Evolutionary conservation across 2,329 filamentous ascomycete species (phyloP), one percentile per base, ranked within the genome.

Genomic region (Pseudocercospora macadamiae): DNA sequence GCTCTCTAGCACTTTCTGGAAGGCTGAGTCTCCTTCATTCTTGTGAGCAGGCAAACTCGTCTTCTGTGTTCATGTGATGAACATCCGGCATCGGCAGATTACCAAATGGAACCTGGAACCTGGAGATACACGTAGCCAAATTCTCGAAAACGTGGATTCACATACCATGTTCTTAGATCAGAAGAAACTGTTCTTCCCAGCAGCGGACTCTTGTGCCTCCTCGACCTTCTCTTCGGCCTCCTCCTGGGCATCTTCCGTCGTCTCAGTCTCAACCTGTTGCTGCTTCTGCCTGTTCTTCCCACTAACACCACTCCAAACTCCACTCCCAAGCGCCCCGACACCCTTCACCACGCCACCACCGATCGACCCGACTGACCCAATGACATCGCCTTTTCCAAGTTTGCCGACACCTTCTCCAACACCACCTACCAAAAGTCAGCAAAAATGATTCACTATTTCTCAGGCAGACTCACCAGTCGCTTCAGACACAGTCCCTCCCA

Each of bases 401-500:
- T 78, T 78, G 2, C 73, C 74, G 4, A 80, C 75, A 1, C 77
- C 77, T n/a, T 77, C 75, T 3, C 77, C 78, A 2, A 80, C 49
- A 2, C 78, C 78, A 3, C 73, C 42, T 47, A 9, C 8, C 10
- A 28, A 4, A 5, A 2, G 12, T 47, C 5, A n/a, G n/a, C n/a
- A n/a, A n/a, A n/a, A n/a, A n/a, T n/a, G n/a, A n/a, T n/a, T n/a
- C n/a, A n/a, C n/a, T n/a, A n/a, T n/a, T n/a, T n/a, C n/a, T n/a
- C n/a, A n/a, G n/a, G n/a, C n/a, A n/a, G n/a, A n/a, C 4, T 47
- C 23, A 47, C 42, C 69, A 10, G 59, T 64, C 9, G 60, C 57
- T 2, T 76, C 75, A 4, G 69, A 67, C 1, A 78, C 75, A 6
- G 76, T 75, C 59, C 77, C 73, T 3, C 73, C 73, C 3, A 75